Evolutionary conservation across 768 basidiomycete genomes (phyloP).

Genomic region (Termitomyces sp.): DNA sequence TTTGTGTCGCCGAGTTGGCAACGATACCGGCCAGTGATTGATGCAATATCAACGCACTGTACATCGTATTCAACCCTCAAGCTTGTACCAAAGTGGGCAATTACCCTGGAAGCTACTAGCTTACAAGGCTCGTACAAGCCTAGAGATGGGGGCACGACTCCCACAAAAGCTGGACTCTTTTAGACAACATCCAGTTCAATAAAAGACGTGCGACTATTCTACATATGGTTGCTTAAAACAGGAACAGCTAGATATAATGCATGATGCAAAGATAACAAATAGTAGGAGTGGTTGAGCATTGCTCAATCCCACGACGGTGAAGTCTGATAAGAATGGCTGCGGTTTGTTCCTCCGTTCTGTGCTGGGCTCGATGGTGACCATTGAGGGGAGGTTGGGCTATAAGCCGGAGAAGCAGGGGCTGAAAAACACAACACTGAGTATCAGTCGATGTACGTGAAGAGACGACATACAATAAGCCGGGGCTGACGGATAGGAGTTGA

Average conservation of each 20-base stretch:
- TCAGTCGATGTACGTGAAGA: constrained; percentile 1
- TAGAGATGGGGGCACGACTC: background rate
- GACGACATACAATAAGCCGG: constrained; percentile 71
- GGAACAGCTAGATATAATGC: constrained; percentile 22
- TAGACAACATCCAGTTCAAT: constrained; percentile 18
- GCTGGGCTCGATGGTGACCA: constrained; percentile 83
- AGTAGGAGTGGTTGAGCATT: constrained; percentile 1
- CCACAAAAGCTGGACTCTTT: background rate
- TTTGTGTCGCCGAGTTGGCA: no score
- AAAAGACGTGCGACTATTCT: constrained; percentile 20
- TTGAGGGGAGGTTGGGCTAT: constrained; percentile 79
- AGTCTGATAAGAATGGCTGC: constrained; percentile 39
- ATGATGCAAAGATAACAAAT: constrained; percentile 17
- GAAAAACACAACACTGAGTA: constrained; percentile 9
- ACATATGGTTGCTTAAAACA: constrained; percentile 20
- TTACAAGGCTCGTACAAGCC: no score
- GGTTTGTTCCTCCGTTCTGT: constrained; percentile 40
- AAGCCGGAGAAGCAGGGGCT: constrained; percentile 84
- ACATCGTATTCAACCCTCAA: no score
- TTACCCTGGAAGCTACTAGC: no score
- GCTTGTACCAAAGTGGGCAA: background rate
- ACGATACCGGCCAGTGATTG: no score
- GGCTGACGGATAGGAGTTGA: constrained; percentile 33
- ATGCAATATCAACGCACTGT: no score
- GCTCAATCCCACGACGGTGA: constrained; percentile 49